Conservation (phyloP, 768 basidiomycete species). For the Pleurotus eryngii region DNA sequence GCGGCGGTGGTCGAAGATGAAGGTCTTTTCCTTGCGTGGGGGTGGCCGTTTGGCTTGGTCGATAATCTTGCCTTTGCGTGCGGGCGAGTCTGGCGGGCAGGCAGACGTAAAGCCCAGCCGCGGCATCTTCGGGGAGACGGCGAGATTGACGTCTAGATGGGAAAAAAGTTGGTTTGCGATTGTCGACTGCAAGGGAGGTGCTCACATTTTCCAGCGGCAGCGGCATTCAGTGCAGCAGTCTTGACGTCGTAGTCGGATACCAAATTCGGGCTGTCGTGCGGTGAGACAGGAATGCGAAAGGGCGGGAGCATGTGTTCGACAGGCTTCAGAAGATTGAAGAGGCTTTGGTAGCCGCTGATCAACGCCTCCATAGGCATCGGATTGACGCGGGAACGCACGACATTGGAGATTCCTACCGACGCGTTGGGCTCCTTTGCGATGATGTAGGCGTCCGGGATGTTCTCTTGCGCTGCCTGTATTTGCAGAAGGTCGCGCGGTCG, state of each 20-base stretch:
- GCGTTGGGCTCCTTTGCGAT: slow-evolving; percentile 32
- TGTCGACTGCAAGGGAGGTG: too few species aligned
- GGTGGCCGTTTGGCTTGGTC: too few species aligned
- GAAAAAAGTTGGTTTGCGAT: too few species aligned
- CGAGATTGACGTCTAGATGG: too few species aligned
- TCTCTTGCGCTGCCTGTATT: slow-evolving; percentile 35
- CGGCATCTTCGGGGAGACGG: slow-evolving; percentile 12
- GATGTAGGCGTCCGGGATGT: slow-evolving; percentile 34
- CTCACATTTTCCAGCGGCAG: slow-evolving; percentile 33
- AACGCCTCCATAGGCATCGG: slow-evolving; percentile 22
- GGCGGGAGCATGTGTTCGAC: too few species aligned
- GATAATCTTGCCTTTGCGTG: too few species aligned
- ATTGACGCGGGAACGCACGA: slow-evolving; percentile 23
- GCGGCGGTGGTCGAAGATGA: slow-evolving; percentile 46
- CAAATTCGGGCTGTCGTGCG: too few species aligned
- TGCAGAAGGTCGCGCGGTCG: slow-evolving; percentile 32
- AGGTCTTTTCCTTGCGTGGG: too few species aligned
- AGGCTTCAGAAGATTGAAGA: slow-evolving; percentile 38
- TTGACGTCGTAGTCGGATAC: too few species aligned
- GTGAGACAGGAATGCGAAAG: too few species aligned
- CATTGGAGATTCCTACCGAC: slow-evolving; percentile 10
- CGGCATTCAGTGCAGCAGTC: too few species aligned
- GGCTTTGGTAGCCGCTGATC: slow-evolving; percentile 25
- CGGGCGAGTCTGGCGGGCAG: slow-evolving; percentile 26
- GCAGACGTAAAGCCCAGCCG: slow-evolving; percentile 26